Conservation (phyloP, 805 yeast genomes). For the Cyberlindnera saturnus region DNA sequence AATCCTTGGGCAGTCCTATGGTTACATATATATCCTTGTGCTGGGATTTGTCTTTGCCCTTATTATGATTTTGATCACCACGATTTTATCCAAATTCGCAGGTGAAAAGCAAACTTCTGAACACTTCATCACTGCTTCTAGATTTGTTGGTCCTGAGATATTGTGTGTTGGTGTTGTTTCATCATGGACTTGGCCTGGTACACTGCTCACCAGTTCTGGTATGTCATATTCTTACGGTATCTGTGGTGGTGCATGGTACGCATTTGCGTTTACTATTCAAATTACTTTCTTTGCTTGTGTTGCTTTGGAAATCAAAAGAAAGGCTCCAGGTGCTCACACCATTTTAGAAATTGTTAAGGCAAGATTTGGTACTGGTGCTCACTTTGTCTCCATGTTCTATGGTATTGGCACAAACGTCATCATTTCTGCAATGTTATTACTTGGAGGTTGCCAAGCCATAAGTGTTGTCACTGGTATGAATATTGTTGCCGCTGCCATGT, state of each 20-base stretch:
- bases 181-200: conserved; percentile 42
- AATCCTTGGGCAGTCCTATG: too few relatives aligned
- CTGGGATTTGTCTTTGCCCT: too few relatives aligned
- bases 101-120: conserved; percentile 38
- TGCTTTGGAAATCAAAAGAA: conserved; percentile 31
- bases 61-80: neutral
- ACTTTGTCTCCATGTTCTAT: conserved; percentile 27
- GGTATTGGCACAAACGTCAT: conserved; percentile 31
- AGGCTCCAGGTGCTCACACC: conserved; percentile 36
- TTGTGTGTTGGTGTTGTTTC: conserved; percentile 34
- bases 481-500: conserved; percentile 35
- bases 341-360: conserved; percentile 28
- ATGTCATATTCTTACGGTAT: conserved; percentile 35
- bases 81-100: conserved; percentile 17
- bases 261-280: conserved; percentile 31
- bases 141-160: conserved; percentile 32
- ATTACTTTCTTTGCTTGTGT: conserved; percentile 28
- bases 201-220: conserved; percentile 28
- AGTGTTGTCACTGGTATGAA: conserved; percentile 36
- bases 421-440: conserved; percentile 29
- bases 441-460: conserved; percentile 37
- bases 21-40: too few relatives aligned
- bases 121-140: conserved; percentile 35
- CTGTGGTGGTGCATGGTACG: conserved; percentile 30
- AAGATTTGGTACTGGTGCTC: conserved; percentile 31